A percentile compares a stretch with the other conserved stretches of the same genome.
These are phyloP conservation scores for Pecoramyces ruminantium DNA, from an alignment of 192 early-diverging fungal genomes.

Conservation along the genomic window DNA sequence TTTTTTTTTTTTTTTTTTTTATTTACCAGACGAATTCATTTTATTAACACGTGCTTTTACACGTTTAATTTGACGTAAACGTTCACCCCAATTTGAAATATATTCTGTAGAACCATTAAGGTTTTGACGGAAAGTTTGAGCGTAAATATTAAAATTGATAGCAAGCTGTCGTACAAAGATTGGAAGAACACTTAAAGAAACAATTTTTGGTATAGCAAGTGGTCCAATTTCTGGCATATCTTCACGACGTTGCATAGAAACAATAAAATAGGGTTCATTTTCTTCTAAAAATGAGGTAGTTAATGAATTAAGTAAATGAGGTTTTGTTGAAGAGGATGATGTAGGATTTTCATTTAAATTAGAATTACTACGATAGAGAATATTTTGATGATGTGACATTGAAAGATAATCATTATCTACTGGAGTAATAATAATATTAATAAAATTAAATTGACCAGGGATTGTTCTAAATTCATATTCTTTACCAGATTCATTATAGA, in stretches of 20 bases:
- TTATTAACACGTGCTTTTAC: slow-evolving; percentile 29
- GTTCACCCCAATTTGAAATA: slow-evolving; percentile 73
- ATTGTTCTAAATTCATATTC: slow-evolving; percentile 78
- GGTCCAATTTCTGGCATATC: slow-evolving; percentile 75
- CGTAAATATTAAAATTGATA: slow-evolving; percentile 75
- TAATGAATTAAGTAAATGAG: not conserved
- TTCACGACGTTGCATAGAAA: slow-evolving; percentile 45
- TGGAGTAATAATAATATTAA: slow-evolving; percentile 85
- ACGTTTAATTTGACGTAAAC: slow-evolving; percentile 81
- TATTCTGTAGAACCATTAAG: slow-evolving; percentile 32
- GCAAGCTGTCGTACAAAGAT: slow-evolving; percentile 69
- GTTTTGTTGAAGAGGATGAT: not conserved
- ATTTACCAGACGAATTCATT: not conserved
- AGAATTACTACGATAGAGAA: not conserved
- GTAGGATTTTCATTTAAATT: not conserved
- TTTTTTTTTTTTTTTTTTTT: too few species aligned
- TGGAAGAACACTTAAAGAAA: slow-evolving; percentile 57
- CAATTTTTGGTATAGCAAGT: slow-evolving; percentile 60
- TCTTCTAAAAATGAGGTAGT: not conserved
- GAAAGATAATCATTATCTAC: slow-evolving; percentile 2
- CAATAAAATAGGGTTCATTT: slow-evolving; percentile 28
- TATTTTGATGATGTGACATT: not conserved
- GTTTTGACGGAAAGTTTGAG: slow-evolving; percentile 63
- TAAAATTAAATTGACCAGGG: slow-evolving; percentile 86
- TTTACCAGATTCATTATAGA: slow-evolving; percentile 78